Evolutionary conservation across 257 asterid genomes (phyloP).

Genomic region (Thymus mandschuricus): DNA sequence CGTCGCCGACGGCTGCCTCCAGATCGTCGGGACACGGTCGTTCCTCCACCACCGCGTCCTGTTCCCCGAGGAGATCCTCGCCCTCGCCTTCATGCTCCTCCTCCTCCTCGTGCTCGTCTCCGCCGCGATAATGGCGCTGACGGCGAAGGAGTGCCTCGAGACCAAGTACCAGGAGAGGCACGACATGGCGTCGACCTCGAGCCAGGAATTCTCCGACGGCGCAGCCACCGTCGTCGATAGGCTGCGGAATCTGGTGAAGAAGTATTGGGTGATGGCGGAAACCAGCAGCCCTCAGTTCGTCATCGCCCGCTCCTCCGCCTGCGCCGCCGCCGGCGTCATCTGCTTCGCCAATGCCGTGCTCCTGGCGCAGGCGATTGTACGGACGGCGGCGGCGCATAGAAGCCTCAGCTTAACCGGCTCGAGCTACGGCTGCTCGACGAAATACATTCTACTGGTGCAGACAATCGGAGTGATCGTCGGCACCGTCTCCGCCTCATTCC

Average conservation of each 20-base stretch:
- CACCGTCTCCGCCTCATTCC: constrained; percentile 37
- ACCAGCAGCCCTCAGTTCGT: constrained; percentile 53
- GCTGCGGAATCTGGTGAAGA: constrained; percentile 32
- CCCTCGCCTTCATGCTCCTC: constrained; percentile 30
- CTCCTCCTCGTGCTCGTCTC: constrained; percentile 40
- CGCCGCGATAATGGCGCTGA: constrained; percentile 35
- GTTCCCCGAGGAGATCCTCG: constrained; percentile 27
- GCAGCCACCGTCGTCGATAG: constrained; percentile 22
- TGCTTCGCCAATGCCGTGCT: constrained; percentile 30
- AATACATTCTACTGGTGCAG: constrained; percentile 39
- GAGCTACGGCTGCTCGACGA: constrained; percentile 44
- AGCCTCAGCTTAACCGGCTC: constrained; percentile 8
- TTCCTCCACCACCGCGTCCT: constrained; percentile 30
- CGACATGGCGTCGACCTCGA: constrained; percentile 23
- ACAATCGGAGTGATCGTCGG: constrained; percentile 42
- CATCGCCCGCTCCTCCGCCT: constrained; percentile 45
- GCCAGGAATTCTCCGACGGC: not conserved
- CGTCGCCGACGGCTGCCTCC: constrained; percentile 31
- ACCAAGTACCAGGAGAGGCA: constrained; percentile 40
- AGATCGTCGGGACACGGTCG: constrained; percentile 34
- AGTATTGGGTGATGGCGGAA: constrained; percentile 51
- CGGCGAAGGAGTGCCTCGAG: constrained; percentile 41
- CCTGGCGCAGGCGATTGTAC: constrained; percentile 34
- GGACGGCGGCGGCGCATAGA: constrained; percentile 17
- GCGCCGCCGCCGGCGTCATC: constrained; percentile 36